Base-by-base conservation (phyloP, 1,284 basidiomycete species). In the Irpex rosettiformis region DNA sequence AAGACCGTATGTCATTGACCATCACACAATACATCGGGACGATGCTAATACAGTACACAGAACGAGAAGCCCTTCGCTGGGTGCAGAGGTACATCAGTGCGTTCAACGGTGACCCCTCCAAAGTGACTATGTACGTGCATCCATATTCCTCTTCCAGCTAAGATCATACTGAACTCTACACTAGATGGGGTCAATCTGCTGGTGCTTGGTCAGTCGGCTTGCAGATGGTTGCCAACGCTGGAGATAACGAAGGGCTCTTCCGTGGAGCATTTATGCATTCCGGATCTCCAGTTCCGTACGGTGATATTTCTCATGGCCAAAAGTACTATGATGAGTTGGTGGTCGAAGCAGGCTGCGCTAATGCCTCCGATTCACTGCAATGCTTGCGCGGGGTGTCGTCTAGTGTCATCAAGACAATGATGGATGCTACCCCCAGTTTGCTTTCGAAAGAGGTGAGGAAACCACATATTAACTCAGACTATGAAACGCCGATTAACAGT, bases 31-130 rank as follows among this genome's bases (percentile, higher is more conserved):
- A 16, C 33, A 2, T 29, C 28, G n/a, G 4, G 52, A 30, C 28
- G 10, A 3, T n/a, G 7, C 43, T n/a, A 11, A 8, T 18, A 11
- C 22, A 7, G 10, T 25, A 8, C 13, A 1, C 6, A 65, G 69
- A 70, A 43, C 61, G 69, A 6, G 30, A 66, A 4, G 75, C 73
- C 0, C 65, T 80, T 22, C 61, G 72, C 40, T 80, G 78, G 77
- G 66, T 79, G 0, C 73, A 76, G 40, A 60, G 71, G 51, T 73
- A 79, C 62, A 77, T 80, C 58, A 42, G 56, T 7, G 62, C 64
- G 0, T 80, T 80, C 59, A 77, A 78, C 4, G 79, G 79, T 5
- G 74, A 79, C 59, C 65, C 68, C 62, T 37, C 42, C 21, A 68
- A 68, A 60, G 68, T 70, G 18, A 70, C 64, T 10, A 64, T 72